phyloP scores from a whole-genome alignment of 1,284 basidiomycete genomes.

The Chiua sp. region DNA sequence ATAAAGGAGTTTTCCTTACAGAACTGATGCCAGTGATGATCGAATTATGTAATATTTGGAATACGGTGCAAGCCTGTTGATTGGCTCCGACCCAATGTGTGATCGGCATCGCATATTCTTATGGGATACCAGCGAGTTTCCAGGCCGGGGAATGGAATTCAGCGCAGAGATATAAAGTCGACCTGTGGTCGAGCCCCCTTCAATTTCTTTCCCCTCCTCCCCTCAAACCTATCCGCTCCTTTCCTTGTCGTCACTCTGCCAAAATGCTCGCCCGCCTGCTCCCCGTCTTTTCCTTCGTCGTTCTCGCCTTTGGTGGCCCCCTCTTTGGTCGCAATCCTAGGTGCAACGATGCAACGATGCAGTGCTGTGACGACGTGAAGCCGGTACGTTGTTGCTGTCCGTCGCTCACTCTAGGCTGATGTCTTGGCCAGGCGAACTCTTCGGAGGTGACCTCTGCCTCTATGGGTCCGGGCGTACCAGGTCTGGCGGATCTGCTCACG shows the following conservation, averaged over 20 bases:
- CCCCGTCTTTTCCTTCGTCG: conserved; percentile 21
- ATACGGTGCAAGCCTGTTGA: no score
- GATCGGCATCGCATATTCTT: no score
- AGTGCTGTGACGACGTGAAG: conserved; percentile 28
- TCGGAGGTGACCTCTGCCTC: not conserved
- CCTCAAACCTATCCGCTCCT: conserved; percentile 30
- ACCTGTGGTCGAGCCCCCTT: conserved; percentile 4
- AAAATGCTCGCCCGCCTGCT: conserved; percentile 27
- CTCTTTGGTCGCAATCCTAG: conserved; percentile 30
- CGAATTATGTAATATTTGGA: no score
- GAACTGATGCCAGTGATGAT: no score
- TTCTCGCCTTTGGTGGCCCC: conserved; percentile 24
- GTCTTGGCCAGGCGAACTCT: conserved; percentile 11
- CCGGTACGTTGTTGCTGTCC: conserved; percentile 14
- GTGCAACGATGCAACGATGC: conserved; percentile 22
- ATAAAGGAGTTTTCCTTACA: no score
- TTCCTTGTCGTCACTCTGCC: conserved; percentile 18
- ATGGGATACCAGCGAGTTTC: no score
- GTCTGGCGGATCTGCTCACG: conserved; percentile 12
- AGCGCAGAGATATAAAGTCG: conserved; percentile 23
- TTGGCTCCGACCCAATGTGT: no score
- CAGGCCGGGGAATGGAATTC: conserved; percentile 11
- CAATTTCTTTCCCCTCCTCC: conserved; percentile 8
- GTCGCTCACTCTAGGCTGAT: conserved; percentile 8
- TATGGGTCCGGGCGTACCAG: not conserved